These are phyloP conservation scores for Serendipita sp. DNA, from an alignment of 768 basidiomycete species.

Conservation along the genomic window DNA sequence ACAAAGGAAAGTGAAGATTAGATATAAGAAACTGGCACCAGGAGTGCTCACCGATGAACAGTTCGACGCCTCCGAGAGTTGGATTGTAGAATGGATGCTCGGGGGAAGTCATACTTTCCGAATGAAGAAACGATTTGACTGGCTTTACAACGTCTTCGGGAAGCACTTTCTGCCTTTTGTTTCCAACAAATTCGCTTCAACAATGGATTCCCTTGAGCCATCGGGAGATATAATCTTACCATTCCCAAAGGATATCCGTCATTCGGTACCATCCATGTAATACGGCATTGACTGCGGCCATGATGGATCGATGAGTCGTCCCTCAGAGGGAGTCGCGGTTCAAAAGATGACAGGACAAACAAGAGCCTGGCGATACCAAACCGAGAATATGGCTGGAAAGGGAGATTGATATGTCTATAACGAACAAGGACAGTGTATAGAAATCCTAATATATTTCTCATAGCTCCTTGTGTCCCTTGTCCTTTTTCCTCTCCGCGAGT, in stretches of 20 bases:
- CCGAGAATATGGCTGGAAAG: too few species aligned
- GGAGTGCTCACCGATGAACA: slow-evolving; percentile 42
- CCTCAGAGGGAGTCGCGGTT: neutral
- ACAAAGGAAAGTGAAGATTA: neutral
- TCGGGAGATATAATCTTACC: neutral
- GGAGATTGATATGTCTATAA: neutral
- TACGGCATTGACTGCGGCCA: neutral
- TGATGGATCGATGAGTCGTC: neutral
- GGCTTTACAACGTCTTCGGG: slow-evolving; percentile 43
- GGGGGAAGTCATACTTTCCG: slow-evolving; percentile 49
- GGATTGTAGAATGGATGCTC: slow-evolving; percentile 47
- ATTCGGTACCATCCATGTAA: slow-evolving; percentile 1
- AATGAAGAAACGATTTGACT: slow-evolving; percentile 54
- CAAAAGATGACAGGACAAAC: neutral
- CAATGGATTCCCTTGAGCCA: too few species aligned
- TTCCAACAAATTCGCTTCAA: too few species aligned
- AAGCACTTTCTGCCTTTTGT: slow-evolving; percentile 35
- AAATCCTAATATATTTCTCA: neutral
- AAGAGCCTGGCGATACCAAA: neutral
- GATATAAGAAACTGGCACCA: neutral
- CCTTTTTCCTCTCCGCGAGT: slow-evolving; percentile 25
- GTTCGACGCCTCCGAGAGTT: slow-evolving; percentile 38
- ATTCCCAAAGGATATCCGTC: slow-evolving; percentile 4
- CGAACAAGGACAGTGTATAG: neutral
- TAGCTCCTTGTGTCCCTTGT: slow-evolving; percentile 5